These are phyloP conservation scores for Pistacia vera DNA, from an alignment of 345 rosid species.

Conservation along the genomic window DNA sequence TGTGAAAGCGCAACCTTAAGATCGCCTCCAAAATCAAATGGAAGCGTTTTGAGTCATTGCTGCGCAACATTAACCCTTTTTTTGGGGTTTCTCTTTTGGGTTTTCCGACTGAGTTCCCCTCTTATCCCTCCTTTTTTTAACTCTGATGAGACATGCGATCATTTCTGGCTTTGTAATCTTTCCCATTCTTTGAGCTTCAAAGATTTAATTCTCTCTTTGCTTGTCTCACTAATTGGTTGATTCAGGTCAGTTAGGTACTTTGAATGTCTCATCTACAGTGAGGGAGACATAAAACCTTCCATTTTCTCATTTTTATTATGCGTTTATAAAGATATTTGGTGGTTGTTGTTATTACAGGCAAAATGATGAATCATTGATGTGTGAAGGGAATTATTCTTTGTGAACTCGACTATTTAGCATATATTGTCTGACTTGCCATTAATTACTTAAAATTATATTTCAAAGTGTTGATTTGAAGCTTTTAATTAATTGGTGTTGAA, in stretches of 20 bases:
- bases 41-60: slow-evolving; percentile 69
- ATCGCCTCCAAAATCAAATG: slow-evolving; percentile 52
- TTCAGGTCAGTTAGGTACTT: not conserved
- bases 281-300: slow-evolving; percentile 15
- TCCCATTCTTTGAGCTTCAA: slow-evolving; percentile 8
- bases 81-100: slow-evolving; percentile 41
- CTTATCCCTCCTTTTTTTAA: slow-evolving; percentile 6
- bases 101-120: slow-evolving; percentile 44
- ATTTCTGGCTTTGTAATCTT: slow-evolving; percentile 18
- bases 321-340: not conserved
- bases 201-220: not conserved
- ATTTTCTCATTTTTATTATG: not conserved
- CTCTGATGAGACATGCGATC: slow-evolving; percentile 3
- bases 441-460: too few species aligned
- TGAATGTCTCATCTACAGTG: slow-evolving; percentile 22
- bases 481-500: too few species aligned
- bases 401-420: slow-evolving; percentile 48
- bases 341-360: slow-evolving; percentile 12
- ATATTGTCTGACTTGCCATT: slow-evolving; percentile 37
- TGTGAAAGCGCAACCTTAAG: slow-evolving; percentile 51
- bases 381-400: slow-evolving; percentile 36
- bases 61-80: slow-evolving; percentile 40
- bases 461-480: not conserved
- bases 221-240: not conserved
- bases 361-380: slow-evolving; percentile 69